These are phyloP conservation scores for Rosellinia necatrix DNA, from an alignment of 2,329 filamentous ascomycete genomes.

Conservation along the genomic window DNA sequence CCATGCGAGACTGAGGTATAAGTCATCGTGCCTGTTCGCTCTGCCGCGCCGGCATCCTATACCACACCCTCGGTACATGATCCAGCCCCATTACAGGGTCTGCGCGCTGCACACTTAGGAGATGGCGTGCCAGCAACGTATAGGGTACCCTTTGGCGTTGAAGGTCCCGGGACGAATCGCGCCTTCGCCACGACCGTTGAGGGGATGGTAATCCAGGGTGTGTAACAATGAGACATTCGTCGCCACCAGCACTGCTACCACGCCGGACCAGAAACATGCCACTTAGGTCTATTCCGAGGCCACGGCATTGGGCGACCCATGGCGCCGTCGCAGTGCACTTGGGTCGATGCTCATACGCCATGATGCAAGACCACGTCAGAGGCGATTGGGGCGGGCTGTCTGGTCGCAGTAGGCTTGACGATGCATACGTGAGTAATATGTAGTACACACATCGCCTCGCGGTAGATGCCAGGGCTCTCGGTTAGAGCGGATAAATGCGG, in stretches of 20 bases:
- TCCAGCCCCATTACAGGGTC: not conserved
- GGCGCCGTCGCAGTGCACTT: slow-evolving; percentile 17
- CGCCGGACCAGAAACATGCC: slow-evolving; percentile 14
- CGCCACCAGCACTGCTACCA: not conserved
- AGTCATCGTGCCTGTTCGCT: not conserved
- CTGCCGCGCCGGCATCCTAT: slow-evolving; percentile 14
- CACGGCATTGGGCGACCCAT: slow-evolving; percentile 30
- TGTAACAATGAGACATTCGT: slow-evolving; percentile 11
- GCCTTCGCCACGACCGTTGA: not conserved
- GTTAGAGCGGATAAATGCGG: no score
- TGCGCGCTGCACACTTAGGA: slow-evolving; percentile 6
- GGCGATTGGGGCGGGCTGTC: slow-evolving; percentile 9
- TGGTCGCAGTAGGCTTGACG: slow-evolving; percentile 20
- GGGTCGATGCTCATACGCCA: slow-evolving; percentile 9
- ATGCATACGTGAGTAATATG: slow-evolving; percentile 14
- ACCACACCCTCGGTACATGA: slow-evolving; percentile 10
- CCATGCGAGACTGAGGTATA: not conserved
- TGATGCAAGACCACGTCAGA: slow-evolving; percentile 30
- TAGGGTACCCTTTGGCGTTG: not conserved
- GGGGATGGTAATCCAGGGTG: not conserved
- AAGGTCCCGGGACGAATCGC: not conserved
- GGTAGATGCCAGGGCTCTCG: no score
- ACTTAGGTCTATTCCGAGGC: slow-evolving; percentile 25
- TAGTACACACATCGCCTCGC: no score
- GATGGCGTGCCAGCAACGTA: slow-evolving; percentile 2